Conservation (phyloP, 2,329 filamentous ascomycete species). For the Colletotrichum australisinense region DNA sequence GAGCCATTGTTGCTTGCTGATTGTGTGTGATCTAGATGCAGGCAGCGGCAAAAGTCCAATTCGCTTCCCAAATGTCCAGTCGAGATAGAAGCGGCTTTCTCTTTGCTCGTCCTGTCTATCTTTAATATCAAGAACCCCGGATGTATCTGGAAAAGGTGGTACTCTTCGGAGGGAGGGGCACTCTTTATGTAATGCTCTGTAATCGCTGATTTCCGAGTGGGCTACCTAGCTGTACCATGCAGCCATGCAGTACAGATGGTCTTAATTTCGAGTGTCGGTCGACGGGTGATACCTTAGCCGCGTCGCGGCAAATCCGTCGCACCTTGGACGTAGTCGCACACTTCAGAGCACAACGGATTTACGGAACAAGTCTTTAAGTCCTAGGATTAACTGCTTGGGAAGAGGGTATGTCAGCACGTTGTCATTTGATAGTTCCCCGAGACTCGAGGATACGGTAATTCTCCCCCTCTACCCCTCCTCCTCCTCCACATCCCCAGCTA, state of each 20-base stretch:
- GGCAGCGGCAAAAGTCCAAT: not conserved
- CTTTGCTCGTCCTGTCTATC: not conserved
- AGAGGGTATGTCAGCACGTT: not conserved
- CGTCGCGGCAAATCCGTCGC: not conserved
- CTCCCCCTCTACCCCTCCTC: not conserved
- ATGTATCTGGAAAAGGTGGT: not conserved
- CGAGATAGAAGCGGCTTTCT: not conserved
- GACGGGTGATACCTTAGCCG: not conserved
- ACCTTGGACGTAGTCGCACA: no score
- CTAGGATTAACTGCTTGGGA: not conserved
- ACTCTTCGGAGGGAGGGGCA: not conserved
- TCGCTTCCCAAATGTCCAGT: not conserved
- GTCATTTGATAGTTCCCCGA: not conserved
- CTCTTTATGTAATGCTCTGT: slow-evolving; percentile 37
- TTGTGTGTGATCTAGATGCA: not conserved
- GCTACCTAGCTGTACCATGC: not conserved
- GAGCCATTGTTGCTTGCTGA: slow-evolving; percentile 14
- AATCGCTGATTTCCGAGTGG: slow-evolving; percentile 29
- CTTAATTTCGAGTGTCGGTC: not conserved
- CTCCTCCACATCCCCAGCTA: not conserved
- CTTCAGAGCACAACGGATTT: not conserved
- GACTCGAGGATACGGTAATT: not conserved
- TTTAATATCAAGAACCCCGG: not conserved
- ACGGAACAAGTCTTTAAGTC: not conserved
- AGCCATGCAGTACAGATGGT: not conserved